These are phyloP conservation scores for Neodidymelliopsis sp. DNA, from an alignment of 2,329 filamentous ascomycete species.

Conservation along the genomic window DNA sequence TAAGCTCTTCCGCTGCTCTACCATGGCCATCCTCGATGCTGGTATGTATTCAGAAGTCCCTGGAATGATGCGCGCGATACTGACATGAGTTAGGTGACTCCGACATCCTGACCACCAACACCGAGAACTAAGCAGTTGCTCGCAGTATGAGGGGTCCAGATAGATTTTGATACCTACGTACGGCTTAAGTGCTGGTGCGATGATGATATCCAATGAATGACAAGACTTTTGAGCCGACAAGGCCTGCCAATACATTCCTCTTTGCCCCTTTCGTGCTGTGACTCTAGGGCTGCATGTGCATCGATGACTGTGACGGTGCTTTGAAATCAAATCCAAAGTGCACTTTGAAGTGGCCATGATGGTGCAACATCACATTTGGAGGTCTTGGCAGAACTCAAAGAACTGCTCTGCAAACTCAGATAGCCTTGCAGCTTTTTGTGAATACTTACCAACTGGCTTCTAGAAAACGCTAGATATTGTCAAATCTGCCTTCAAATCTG, in stretches of 20 bases:
- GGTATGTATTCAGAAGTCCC: conserved; percentile 60
- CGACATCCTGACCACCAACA: conserved; percentile 87
- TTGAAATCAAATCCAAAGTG: conserved; percentile 7
- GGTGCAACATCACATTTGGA: background rate
- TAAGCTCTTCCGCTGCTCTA: conserved; percentile 98
- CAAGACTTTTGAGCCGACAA: conserved; percentile 31
- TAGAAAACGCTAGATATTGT: too few relatives aligned
- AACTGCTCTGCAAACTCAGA: too few relatives aligned
- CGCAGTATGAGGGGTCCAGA: conserved; percentile 17
- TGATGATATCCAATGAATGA: conserved; percentile 41
- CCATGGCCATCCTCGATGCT: conserved; percentile 95
- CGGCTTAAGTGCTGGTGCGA: conserved; percentile 25
- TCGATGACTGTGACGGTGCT: background rate
- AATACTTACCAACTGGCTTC: too few relatives aligned
- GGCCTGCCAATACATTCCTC: conserved; percentile 8
- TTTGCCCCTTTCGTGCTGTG: conserved; percentile 14
- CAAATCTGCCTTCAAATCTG: too few relatives aligned
- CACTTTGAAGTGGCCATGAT: background rate
- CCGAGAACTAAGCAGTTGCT: conserved; percentile 47
- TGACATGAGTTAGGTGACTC: conserved; percentile 66
- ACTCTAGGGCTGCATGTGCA: conserved; percentile 6
- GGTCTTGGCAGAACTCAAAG: too few relatives aligned
- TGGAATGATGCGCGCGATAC: background rate
- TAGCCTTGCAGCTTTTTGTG: too few relatives aligned
- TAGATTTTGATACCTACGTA: conserved; percentile 38